phyloP scores from a whole-genome alignment of 768 basidiomycete species.

The Baorangia bicolor region DNA sequence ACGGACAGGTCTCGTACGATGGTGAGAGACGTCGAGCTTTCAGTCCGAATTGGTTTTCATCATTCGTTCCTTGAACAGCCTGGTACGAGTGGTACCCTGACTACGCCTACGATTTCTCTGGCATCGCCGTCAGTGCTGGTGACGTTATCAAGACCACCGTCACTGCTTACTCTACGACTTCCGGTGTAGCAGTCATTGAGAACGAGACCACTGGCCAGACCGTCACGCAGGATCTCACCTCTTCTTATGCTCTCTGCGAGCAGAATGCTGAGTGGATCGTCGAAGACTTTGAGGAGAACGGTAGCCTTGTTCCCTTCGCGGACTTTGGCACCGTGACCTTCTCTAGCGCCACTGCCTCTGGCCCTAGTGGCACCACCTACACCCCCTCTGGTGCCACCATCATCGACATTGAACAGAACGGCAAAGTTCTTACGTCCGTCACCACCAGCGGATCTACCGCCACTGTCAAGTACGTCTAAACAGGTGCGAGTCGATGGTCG shows the following conservation, averaged over 20 bases:
- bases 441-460: background rate
- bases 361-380: conserved; percentile 1
- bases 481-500: background rate
- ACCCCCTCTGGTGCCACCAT: conserved; percentile 9
- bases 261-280: conserved; percentile 25
- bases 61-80: conserved; percentile 1
- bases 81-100: conserved; percentile 27
- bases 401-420: conserved; percentile 12
- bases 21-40: conserved; percentile 1
- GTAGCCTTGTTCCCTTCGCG: conserved; percentile 4
- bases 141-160: conserved; percentile 19
- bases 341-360: conserved; percentile 8
- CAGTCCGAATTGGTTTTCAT: background rate
- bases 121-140: conserved; percentile 14
- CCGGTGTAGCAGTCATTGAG: conserved; percentile 17
- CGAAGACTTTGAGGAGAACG: conserved; percentile 15
- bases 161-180: conserved; percentile 18
- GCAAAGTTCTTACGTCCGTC: conserved; percentile 10
- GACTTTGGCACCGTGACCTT: conserved; percentile 25
- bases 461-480: conserved; percentile 10
- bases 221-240: conserved; percentile 3
- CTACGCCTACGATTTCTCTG: conserved; percentile 11
- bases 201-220: conserved; percentile 17
- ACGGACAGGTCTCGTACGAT: conserved; percentile 4
- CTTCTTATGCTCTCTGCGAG: conserved; percentile 16